These are phyloP conservation scores for Saturnispora silvae DNA, from an alignment of 805 yeast genomes.

Conservation along the genomic window DNA sequence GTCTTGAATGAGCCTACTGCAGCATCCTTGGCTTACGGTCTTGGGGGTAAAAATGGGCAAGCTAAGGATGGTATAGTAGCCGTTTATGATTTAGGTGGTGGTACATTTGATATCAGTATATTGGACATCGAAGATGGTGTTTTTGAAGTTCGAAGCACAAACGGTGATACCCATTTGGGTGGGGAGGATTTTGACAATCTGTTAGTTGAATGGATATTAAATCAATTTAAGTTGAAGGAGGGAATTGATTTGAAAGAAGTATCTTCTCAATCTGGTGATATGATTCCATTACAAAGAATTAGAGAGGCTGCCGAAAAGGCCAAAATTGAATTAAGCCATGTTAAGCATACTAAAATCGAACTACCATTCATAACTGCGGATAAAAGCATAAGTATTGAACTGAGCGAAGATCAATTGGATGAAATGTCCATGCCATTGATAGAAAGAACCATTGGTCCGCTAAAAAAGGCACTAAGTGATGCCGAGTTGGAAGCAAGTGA, in stretches of 20 bases:
- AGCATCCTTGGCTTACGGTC: slow-evolving; percentile 87
- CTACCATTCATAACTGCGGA: slow-evolving; percentile 63
- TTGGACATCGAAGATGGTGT: slow-evolving; percentile 95
- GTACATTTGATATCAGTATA: slow-evolving; percentile 93
- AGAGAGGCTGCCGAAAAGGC: slow-evolving; percentile 87
- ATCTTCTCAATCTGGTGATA: slow-evolving; percentile 29
- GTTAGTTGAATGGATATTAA: slow-evolving; percentile 69
- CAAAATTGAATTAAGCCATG: slow-evolving; percentile 73
- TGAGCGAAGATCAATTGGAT: slow-evolving; percentile 44
- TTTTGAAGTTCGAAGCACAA: slow-evolving; percentile 90
- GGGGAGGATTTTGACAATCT: slow-evolving; percentile 86
- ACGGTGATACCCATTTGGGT: slow-evolving; percentile 88
- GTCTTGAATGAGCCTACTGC: slow-evolving; percentile 87
- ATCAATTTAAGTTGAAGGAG: slow-evolving; percentile 63
- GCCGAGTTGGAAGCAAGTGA: slow-evolving; percentile 58
- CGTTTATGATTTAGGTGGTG: slow-evolving; percentile 95
- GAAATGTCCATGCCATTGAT: slow-evolving; percentile 43
- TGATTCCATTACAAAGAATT: slow-evolving; percentile 76
- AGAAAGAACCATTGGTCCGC: slow-evolving; percentile 64
- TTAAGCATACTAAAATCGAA: slow-evolving; percentile 63
- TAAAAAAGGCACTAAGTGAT: slow-evolving; percentile 74
- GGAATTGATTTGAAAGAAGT: slow-evolving; percentile 41
- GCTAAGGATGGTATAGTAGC: slow-evolving; percentile 67
- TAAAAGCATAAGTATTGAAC: slow-evolving; percentile 32
- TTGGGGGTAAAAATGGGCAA: slow-evolving; percentile 49